Conservation (phyloP, 176 grass and related monocot genomes). For the Aegilops tauschii region DNA sequence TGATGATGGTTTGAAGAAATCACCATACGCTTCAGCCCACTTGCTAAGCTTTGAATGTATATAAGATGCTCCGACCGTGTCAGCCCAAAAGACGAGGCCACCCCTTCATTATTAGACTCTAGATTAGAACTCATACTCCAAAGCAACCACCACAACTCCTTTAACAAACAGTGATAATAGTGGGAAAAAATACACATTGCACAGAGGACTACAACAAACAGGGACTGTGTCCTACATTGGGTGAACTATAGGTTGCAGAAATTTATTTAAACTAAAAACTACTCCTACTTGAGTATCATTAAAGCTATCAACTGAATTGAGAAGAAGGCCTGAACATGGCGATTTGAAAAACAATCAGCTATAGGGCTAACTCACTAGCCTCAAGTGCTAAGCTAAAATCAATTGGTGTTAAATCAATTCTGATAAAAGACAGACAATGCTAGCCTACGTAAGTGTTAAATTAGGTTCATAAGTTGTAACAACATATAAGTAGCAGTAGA, state of each 20-base stretch:
- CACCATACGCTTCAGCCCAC: slow-evolving; percentile 71
- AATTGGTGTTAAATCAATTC: neutral
- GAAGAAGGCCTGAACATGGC: neutral
- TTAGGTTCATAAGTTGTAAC: neutral
- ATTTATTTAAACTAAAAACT: neutral
- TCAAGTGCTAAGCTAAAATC: neutral
- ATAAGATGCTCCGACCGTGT: slow-evolving; percentile 73
- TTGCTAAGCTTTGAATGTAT: slow-evolving; percentile 77
- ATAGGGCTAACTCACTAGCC: neutral
- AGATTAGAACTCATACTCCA: slow-evolving; percentile 11
- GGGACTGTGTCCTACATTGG: neutral
- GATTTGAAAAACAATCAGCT: neutral
- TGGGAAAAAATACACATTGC: neutral
- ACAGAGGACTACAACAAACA: neutral
- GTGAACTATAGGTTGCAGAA: neutral
- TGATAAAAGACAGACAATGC: neutral
- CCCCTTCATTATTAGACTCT: slow-evolving; percentile 51
- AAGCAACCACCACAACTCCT: neutral
- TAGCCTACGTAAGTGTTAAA: neutral
- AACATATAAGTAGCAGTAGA: neutral
- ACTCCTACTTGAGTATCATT: neutral
- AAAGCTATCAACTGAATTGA: neutral
- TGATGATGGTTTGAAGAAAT: slow-evolving; percentile 71
- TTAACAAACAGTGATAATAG: neutral
- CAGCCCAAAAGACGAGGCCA: slow-evolving; percentile 91